Base-by-base conservation (phyloP, 163 green algal genomes). In the Volvox carteri region DNA sequence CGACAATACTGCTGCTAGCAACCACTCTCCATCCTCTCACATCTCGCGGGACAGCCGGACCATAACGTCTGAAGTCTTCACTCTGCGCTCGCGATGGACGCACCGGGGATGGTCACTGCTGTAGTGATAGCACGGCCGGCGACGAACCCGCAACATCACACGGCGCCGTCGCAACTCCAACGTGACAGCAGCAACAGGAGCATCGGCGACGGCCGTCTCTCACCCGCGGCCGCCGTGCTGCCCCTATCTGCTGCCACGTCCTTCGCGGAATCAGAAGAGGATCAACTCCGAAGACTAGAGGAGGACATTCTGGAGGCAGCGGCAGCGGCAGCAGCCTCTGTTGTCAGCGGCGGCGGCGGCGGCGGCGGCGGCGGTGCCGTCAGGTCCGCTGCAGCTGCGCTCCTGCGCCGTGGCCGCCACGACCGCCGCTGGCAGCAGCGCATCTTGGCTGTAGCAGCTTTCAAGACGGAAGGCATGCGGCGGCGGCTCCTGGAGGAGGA, bases 361-460 rank as follows among this genome's bases (percentile, higher is more conserved):
- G 5, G 39, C 39, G 18, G 56, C 18, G 39, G 73, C 73, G 44
- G 28, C 44, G 48, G 48, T 3, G 70, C 14, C 39, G 21, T 19
- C 16, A 54, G 39, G 70, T 58, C 70, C 4, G 70, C 39, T 4
- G 39, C 39, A 3, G 70, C 70, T 19, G 70, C 25, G 70, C 70
- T 54, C 39, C 39, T 78, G 3, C 70, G 70, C 39, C 70, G 70
- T 14, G 39, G 70, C 37, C 39, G 37, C 16, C 73, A 44, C 14
- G 73, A 80, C 23, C 73, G 33, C 8, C 75, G 30, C 18, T 84
- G 75, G 75, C n/a, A 68, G 37, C 30, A 39, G 1, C 75, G 75
- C 46, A 33, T 84, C 30, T 30, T 70, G 46, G 75, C 75, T 33
- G 75, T 84, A 2, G 75, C 75, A 23, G 75, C 75, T 9, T 84